Conservation (phyloP, 2,329 filamentous ascomycete species). For the Endoconidiophora polonica region DNA sequence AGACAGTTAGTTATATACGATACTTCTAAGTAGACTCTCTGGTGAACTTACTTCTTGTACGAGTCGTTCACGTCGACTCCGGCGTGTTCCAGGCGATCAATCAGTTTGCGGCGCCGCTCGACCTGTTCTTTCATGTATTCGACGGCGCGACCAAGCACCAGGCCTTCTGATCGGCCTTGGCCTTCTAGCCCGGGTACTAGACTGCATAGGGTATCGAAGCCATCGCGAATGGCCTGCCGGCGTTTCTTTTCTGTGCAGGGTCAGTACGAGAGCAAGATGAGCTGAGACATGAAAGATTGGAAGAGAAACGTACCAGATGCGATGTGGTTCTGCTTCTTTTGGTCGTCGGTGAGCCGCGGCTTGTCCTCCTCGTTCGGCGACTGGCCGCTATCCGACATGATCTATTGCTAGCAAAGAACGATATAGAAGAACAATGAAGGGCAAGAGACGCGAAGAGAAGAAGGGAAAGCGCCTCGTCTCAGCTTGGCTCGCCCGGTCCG, state of each 20-base stretch:
- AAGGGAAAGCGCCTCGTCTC: no score
- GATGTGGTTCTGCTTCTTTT: conserved; percentile 40
- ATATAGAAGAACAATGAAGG: no score
- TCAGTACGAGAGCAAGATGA: background rate
- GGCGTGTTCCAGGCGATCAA: conserved; percentile 39
- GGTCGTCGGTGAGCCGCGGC: conserved; percentile 34
- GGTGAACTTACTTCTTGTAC: conserved; percentile 9
- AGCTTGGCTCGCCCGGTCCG: no score
- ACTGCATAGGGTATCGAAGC: conserved; percentile 65
- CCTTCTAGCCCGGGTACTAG: conserved; percentile 70
- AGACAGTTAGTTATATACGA: background rate
- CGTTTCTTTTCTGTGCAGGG: conserved; percentile 27
- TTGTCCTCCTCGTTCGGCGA: conserved; percentile 25
- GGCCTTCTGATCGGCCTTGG: conserved; percentile 68
- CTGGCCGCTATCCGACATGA: conserved; percentile 9
- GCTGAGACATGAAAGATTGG: background rate
- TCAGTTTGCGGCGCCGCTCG: conserved; percentile 37
- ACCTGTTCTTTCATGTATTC: conserved; percentile 47
- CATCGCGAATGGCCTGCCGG: conserved; percentile 54
- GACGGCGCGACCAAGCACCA: conserved; percentile 59
- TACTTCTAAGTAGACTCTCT: background rate
- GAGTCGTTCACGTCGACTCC: conserved; percentile 35
- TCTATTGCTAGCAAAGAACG: no score
- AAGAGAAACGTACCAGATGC: conserved; percentile 28
- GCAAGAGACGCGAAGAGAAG: no score